Evolutionary conservation across 495 filamentous ascomycete species (phyloP), one percentile per base, ranked within the genome.

Genomic region (Penicillium coprophilum): DNA sequence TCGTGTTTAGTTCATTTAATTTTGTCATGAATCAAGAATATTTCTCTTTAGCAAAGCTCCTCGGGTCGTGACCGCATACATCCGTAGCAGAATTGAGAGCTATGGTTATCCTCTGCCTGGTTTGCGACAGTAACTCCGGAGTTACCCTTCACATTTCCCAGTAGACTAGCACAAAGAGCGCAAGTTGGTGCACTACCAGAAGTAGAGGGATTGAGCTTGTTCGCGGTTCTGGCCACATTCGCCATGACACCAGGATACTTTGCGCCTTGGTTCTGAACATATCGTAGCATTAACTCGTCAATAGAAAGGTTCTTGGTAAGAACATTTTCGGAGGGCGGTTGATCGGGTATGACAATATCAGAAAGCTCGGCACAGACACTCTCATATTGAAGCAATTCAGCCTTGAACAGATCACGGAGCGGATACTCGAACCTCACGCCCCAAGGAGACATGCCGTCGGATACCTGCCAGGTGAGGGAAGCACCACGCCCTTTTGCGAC

Each of bases 181-280:
- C 76, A 79, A n/a, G 53, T 52, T 1, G 56, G 27, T 8, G 51
- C 43, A 60, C 47, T 53, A 1, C 62, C 50, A n/a, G 56, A 53
- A 12, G 52, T 52, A 23, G 58, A 51, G 4, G 63, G 53, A 1
- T 83, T 66, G 30, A 97, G 78, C 73, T 92, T 95, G 55, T 86
- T 85, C 10, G 87, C 86, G 28, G 92, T 98, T 56, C 89, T 82
- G 5, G 96, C 90, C 10, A 97, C 94, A 65, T 98, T 98, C 15
- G 91, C 85, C 59, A 98, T 94, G 24, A 97, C 89, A 52, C 87
- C 89, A 10, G 92, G 92, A 68, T 93, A 97, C 46, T 87, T 89
- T 53, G 83, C 81, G 67, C 97, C 95, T 23, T 96, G 91, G 6
- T 86, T 89, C 47, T 82, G 80, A 63, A 98, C 94, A 65, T 96